Evolutionary conservation across 768 basidiomycete species (phyloP).

Genomic region (Pleurotus tuber-regium): DNA sequence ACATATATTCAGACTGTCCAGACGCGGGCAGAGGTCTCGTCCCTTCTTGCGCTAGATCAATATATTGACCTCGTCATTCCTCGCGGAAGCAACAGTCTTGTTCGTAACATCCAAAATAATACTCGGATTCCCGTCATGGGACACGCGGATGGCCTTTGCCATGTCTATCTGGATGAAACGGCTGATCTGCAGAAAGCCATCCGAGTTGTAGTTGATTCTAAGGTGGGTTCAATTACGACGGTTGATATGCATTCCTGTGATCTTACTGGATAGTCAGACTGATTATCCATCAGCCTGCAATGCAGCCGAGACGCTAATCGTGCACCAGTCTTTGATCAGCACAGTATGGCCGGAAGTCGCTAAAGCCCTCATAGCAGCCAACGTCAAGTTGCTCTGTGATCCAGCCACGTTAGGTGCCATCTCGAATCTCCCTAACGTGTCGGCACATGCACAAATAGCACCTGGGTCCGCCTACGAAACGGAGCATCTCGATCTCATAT

Average conservation of each 20-base stretch:
- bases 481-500: conserved; percentile 83
- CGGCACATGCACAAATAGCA: conserved; percentile 50
- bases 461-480: conserved; percentile 70
- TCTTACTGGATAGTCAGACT: conserved; percentile 43
- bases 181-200: conserved; percentile 80
- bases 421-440: conserved; percentile 33
- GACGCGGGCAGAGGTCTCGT: conserved; percentile 87
- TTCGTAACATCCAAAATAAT: conserved; percentile 81
- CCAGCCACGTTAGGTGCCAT: conserved; percentile 57
- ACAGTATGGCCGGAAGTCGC: conserved; percentile 86
- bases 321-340: conserved; percentile 70
- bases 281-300: conserved; percentile 98
- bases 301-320: conserved; percentile 82
- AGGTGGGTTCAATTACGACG: conserved; percentile 48
- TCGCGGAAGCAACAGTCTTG: conserved; percentile 89
- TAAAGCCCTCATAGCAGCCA: conserved; percentile 58
- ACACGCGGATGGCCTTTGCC: conserved; percentile 95
- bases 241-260: not conserved
- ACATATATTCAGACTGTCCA: conserved; percentile 92
- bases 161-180: conserved; percentile 82
- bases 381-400: conserved; percentile 84
- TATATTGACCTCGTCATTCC: conserved; percentile 98
- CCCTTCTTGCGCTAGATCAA: conserved; percentile 79
- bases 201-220: conserved; percentile 84
- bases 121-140: conserved; percentile 98